phyloP scores from a whole-genome alignment of 2,329 filamentous ascomycete species.

The Penicillium sp. region DNA sequence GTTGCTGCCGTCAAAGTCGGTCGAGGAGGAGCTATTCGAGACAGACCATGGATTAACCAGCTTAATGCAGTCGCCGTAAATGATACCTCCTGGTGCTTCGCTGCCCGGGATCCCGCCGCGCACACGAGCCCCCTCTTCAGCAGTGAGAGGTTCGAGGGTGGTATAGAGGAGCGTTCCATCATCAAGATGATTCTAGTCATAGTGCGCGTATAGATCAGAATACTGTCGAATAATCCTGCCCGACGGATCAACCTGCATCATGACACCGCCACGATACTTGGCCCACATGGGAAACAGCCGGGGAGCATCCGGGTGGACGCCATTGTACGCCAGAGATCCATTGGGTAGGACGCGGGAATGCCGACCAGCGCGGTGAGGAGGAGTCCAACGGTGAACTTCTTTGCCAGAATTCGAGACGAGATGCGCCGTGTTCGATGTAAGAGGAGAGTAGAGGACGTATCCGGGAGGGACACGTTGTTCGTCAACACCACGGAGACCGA shows the following conservation, averaged over 20 bases:
- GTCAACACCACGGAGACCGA: slow-evolving; percentile 51
- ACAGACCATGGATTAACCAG: slow-evolving; percentile 43
- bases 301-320: slow-evolving; percentile 47
- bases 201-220: slow-evolving; percentile 52
- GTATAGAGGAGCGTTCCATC: slow-evolving; percentile 54
- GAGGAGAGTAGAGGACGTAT: slow-evolving; percentile 51
- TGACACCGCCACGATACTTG: slow-evolving; percentile 55
- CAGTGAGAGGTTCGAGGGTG: slow-evolving; percentile 48
- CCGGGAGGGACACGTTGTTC: slow-evolving; percentile 46
- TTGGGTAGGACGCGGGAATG: slow-evolving; percentile 54
- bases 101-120: slow-evolving; percentile 50
- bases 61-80: slow-evolving; percentile 53
- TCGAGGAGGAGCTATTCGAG: slow-evolving; percentile 27
- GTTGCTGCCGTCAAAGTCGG: slow-evolving; percentile 27
- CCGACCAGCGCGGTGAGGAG: slow-evolving; percentile 51
- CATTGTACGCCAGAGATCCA: slow-evolving; percentile 54
- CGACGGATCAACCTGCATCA: slow-evolving; percentile 49
- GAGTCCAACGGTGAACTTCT: slow-evolving; percentile 53
- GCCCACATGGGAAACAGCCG: slow-evolving; percentile 52
- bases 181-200: slow-evolving; percentile 55
- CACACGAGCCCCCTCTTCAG: slow-evolving; percentile 45
- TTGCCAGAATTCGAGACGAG: slow-evolving; percentile 51
- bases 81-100: slow-evolving; percentile 35
- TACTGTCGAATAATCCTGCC: slow-evolving; percentile 51
- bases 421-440: slow-evolving; percentile 50